A percentile compares a stretch with the other conserved stretches of the same genome.
Conservation (phyloP, 352 stramenopile genomes). For the Nothophytophthora sp. region DNA sequence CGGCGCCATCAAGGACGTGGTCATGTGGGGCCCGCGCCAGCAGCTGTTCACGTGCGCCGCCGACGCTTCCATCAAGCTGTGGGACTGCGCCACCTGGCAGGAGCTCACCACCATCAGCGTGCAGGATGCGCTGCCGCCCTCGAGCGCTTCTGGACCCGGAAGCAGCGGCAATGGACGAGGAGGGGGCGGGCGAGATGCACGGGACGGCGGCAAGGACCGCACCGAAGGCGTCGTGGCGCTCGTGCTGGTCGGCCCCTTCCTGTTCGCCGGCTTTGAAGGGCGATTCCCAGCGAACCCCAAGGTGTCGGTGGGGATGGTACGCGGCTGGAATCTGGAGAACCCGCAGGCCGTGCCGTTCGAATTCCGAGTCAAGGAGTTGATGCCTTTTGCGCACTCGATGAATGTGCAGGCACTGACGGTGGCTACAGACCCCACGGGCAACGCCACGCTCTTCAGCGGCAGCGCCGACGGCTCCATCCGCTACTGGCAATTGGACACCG, state of each 20-base stretch:
- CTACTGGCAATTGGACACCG: constrained; percentile 80
- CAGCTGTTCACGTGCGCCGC: constrained; percentile 77
- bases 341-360: constrained; percentile 58
- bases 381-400: constrained; percentile 78
- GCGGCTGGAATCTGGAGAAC: constrained; percentile 86
- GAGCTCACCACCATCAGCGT: constrained; percentile 79
- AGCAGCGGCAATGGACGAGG: constrained; percentile 6
- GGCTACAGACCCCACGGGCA: constrained; percentile 61
- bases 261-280: constrained; percentile 84
- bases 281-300: constrained; percentile 55
- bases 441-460: constrained; percentile 77
- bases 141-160: constrained; percentile 8
- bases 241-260: constrained; percentile 71
- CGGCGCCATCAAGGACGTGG: constrained; percentile 75
- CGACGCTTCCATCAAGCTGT: constrained; percentile 81
- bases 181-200: too few species aligned
- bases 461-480: constrained; percentile 74
- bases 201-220: constrained; percentile 21
- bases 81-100: constrained; percentile 81
- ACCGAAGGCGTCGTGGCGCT: constrained; percentile 67
- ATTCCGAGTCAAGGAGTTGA: constrained; percentile 57
- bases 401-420: constrained; percentile 73
- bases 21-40: constrained; percentile 69
- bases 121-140: constrained; percentile 22
- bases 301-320: constrained; percentile 71